Percentiles rank a stretch among this genome's conserved stretches.
Conservation (phyloP, 2,329 filamentous ascomycete genomes). For the Penicillium nordicum region DNA sequence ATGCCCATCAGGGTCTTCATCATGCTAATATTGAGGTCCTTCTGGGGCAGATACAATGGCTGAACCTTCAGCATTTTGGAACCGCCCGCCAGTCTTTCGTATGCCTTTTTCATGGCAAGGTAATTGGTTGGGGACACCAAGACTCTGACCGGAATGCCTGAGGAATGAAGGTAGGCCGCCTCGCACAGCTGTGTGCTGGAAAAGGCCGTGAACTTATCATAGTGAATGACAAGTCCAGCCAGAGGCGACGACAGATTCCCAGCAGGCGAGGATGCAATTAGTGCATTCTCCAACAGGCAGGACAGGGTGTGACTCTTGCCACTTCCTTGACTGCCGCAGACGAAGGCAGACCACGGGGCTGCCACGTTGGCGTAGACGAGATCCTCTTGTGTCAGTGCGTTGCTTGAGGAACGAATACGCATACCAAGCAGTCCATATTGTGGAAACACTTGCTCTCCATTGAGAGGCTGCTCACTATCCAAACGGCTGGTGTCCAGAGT, state of each 20-base stretch:
- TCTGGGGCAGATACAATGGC: constrained; percentile 47
- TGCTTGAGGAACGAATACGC: background rate
- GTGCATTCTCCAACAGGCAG: constrained; percentile 51
- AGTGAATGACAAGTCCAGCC: constrained; percentile 56
- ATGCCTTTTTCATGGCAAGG: constrained; percentile 40
- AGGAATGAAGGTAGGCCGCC: constrained; percentile 53
- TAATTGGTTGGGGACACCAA: constrained; percentile 52
- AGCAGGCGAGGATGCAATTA: constrained; percentile 32
- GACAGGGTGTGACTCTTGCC: constrained; percentile 61
- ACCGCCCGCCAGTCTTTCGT: constrained; percentile 37
- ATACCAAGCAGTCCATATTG: constrained; percentile 4
- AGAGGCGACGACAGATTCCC: constrained; percentile 49
- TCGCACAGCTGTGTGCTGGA: constrained; percentile 48
- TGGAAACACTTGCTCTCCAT: background rate
- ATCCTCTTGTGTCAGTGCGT: background rate
- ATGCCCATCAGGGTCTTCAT: constrained; percentile 58
- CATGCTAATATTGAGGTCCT: constrained; percentile 50
- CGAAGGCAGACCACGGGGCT: constrained; percentile 57
- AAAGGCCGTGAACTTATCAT: constrained; percentile 46
- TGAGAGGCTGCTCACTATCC: background rate
- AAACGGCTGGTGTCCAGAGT: background rate
- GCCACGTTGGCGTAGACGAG: constrained; percentile 47
- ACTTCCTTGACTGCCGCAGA: constrained; percentile 61
- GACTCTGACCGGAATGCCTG: constrained; percentile 48
- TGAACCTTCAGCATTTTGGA: constrained; percentile 36